Evolutionary conservation across 1,139 yeast genomes (phyloP).

Genomic region (Nadsonia starkeyi-henricii): DNA sequence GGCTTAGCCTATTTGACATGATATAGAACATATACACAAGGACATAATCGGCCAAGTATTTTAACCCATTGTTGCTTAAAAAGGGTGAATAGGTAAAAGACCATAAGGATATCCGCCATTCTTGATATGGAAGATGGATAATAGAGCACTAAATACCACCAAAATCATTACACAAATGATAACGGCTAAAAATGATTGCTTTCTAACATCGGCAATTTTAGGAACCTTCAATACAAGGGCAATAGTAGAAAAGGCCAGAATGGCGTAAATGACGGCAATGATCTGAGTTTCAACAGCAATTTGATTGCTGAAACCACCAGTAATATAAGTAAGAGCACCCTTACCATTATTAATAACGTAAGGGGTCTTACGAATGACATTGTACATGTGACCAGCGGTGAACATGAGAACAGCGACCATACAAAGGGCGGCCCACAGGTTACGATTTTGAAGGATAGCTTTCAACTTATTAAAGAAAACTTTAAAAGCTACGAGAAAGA

Average conservation of each 20-base stretch:
- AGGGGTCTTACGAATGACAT: slow-evolving; percentile 66
- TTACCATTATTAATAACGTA: slow-evolving; percentile 43
- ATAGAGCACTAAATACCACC: slow-evolving; percentile 35
- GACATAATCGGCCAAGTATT: too few species aligned
- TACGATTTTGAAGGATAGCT: slow-evolving; percentile 27
- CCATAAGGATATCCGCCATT: slow-evolving; percentile 43
- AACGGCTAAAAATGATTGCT: slow-evolving; percentile 34
- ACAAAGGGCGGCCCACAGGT: slow-evolving; percentile 55
- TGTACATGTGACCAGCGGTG: slow-evolving; percentile 88
- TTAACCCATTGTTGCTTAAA: background rate
- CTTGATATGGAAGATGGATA: slow-evolving; percentile 40
- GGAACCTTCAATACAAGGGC: slow-evolving; percentile 41
- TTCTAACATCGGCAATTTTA: slow-evolving; percentile 28
- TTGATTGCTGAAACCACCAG: slow-evolving; percentile 59
- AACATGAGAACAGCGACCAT: slow-evolving; percentile 53
- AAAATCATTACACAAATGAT: slow-evolving; percentile 29
- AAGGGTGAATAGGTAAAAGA: slow-evolving; percentile 19
- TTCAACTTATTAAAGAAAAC: slow-evolving; percentile 21
- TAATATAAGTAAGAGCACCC: slow-evolving; percentile 51
- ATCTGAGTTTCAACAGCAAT: slow-evolving; percentile 46
- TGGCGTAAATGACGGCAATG: slow-evolving; percentile 26
- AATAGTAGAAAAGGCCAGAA: slow-evolving; percentile 26
- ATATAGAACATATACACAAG: too few species aligned
- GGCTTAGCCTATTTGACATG: too few species aligned
- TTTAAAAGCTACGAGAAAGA: slow-evolving; percentile 20